phyloP scores from a whole-genome alignment of 306 rosid genomes.

The Cicer arietinum region DNA sequence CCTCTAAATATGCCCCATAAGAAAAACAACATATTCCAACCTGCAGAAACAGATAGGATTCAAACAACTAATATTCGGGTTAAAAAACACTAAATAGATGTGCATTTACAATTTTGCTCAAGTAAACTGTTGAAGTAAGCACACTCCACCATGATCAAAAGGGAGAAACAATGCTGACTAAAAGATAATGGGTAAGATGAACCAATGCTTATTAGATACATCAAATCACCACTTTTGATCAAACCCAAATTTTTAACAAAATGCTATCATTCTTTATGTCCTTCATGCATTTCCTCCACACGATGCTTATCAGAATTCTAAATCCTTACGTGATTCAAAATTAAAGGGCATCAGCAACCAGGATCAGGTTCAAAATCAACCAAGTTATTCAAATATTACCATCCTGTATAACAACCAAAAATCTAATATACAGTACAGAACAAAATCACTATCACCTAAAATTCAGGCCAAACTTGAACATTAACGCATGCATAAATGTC shows the following conservation, averaged over 20 bases:
- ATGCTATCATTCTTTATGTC: neutral
- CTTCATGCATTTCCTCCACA: slow-evolving; percentile 33
- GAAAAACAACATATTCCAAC: slow-evolving; percentile 93
- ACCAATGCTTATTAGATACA: slow-evolving; percentile 16
- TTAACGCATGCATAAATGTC: slow-evolving; percentile 25
- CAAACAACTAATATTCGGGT: slow-evolving; percentile 11
- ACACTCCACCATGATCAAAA: slow-evolving; percentile 4
- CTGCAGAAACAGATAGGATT: slow-evolving; percentile 55
- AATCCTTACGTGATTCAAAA: slow-evolving; percentile 32
- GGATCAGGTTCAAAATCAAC: slow-evolving; percentile 24
- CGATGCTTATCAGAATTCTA: slow-evolving; percentile 34
- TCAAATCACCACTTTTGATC: neutral
- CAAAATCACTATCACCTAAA: slow-evolving; percentile 14
- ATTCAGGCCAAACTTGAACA: slow-evolving; percentile 5
- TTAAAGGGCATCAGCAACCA: slow-evolving; percentile 4
- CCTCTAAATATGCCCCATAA: slow-evolving; percentile 95
- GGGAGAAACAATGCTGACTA: neutral
- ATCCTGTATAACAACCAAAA: neutral
- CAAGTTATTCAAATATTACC: neutral
- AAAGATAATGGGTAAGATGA: neutral
- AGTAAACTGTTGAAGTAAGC: slow-evolving; percentile 7
- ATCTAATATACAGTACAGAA: slow-evolving; percentile 7
- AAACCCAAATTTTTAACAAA: slow-evolving; percentile 11
- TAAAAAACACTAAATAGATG: neutral
- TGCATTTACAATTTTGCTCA: neutral